Base-by-base conservation (phyloP, 768 basidiomycete genomes). In the Xerocomellus dryophilus region DNA sequence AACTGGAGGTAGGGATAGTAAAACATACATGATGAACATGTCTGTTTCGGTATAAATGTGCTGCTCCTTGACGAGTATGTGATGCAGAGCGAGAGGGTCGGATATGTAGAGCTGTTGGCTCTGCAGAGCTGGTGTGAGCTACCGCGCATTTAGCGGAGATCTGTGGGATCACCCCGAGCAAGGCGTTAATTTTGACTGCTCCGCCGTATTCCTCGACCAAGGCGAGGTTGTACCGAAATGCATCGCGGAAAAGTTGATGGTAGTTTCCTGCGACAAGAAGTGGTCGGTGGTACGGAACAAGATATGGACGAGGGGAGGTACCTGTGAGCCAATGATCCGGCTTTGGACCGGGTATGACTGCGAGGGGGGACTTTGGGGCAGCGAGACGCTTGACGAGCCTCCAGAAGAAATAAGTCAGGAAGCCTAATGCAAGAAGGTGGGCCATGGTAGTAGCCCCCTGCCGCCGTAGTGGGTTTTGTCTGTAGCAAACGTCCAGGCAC, bases 241-340 rank as follows among this genome's bases (percentile, higher is more conserved):
- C 71, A 48, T 76, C 74, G 32, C 63, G 62, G 48, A 72, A 69
- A 5, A 74, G 57, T 7, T 50, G 58, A 14, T 64, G 68, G 45
- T 62, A 62, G 47, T 74, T 74, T 15, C 73, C 73, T 74, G 50
- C 21, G 15, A 35, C 31, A 15, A 21, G 40, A 25, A 18, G 20
- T 1, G 31, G 34, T 46, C 20, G n/a, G 39, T 18, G 12, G 20
- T 17, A 21, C 7, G 23, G 29, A 7, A 14, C 29, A 12, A 7
- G 15, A 23, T 1, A 1, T 18, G 25, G 17, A 15, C 23, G 27
- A 15, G 4, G 11, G 2, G 15, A 47, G 34, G 23, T 47, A 65
- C 73, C 73, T 47, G 67, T 70, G 17, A 74, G 40, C 73, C 73
- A 74, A 25, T 68, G 65, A 15, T 74, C 73, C 42, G 56, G 71